A percentile compares a stretch with the other conserved stretches of the same genome.
Evolutionary conservation across 2,329 filamentous ascomycete genomes (phyloP).

Genomic region (Fusarium sp.): DNA sequence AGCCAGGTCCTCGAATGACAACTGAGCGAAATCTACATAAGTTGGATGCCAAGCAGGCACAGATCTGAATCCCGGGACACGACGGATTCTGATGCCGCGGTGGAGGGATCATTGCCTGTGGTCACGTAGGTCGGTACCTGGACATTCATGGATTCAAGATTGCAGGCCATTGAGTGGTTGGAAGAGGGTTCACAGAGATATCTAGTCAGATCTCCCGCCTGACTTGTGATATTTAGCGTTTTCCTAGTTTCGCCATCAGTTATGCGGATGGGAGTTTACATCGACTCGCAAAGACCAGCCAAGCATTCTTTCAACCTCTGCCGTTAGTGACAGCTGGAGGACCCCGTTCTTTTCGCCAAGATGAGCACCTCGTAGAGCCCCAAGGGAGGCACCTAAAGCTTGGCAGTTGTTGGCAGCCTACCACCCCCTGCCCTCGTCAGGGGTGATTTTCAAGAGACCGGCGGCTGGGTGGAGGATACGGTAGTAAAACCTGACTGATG

Average conservation of each 20-base stretch:
- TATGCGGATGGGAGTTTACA: not conserved
- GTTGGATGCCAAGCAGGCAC: conserved; percentile 3
- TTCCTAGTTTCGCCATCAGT: not conserved
- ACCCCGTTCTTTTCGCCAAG: conserved; percentile 2
- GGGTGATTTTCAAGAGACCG: conserved; percentile 24
- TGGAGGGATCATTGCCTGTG: conserved; percentile 26
- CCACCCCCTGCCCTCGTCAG: conserved; percentile 24
- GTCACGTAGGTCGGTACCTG: conserved; percentile 6
- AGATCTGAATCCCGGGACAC: conserved; percentile 23
- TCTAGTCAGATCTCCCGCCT: not conserved
- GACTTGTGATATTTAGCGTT: not conserved
- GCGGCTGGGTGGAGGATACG: not conserved
- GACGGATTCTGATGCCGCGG: conserved; percentile 25
- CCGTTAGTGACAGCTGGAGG: not conserved
- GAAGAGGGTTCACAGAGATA: not conserved
- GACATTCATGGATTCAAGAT: not conserved
- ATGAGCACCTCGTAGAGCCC: not conserved
- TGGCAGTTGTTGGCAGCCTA: conserved; percentile 15
- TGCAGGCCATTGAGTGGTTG: not conserved
- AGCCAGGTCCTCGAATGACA: not conserved
- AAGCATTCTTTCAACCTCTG: not conserved
- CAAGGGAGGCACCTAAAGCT: conserved; percentile 6
- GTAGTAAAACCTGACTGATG: not conserved
- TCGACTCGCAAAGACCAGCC: not conserved
- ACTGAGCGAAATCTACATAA: conserved; percentile 3